phyloP scores from a whole-genome alignment of 805 yeast genomes.

The Kuraishia cidri region DNA sequence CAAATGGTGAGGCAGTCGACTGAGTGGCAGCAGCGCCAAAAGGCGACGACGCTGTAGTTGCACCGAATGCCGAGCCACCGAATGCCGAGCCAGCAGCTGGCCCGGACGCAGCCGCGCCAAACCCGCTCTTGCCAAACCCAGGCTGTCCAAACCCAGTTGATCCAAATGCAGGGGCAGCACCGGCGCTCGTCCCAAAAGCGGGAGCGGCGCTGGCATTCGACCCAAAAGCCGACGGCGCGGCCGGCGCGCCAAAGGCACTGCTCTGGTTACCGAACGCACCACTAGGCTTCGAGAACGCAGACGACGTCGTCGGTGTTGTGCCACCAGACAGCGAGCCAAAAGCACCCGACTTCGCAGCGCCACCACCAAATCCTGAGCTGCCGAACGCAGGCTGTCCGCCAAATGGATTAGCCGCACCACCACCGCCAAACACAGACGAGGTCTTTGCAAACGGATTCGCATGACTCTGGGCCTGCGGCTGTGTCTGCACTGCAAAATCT shows the following conservation, averaged over 20 bases:
- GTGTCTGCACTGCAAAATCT: no score
- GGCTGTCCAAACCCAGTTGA: no score
- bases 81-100: slow-evolving; percentile 1
- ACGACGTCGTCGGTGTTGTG: not conserved
- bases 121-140: no score
- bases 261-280: not conserved
- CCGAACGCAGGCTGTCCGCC: no score
- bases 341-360: not conserved
- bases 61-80: not conserved
- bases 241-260: slow-evolving; percentile 1
- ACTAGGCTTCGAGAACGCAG: slow-evolving; percentile 1
- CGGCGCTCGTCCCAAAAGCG: no score
- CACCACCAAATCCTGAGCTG: slow-evolving; percentile 2
- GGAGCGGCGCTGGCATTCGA: no score
- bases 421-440: no score
- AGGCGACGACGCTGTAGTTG: not conserved
- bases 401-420: no score
- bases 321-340: slow-evolving; percentile 1
- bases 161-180: no score
- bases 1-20: not conserved
- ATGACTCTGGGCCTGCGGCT: no score
- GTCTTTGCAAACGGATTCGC: no score
- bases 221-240: not conserved
- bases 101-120: no score
- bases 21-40: not conserved